Conservation (phyloP, 1,284 basidiomycete genomes). For the Tylopilus sp. region DNA sequence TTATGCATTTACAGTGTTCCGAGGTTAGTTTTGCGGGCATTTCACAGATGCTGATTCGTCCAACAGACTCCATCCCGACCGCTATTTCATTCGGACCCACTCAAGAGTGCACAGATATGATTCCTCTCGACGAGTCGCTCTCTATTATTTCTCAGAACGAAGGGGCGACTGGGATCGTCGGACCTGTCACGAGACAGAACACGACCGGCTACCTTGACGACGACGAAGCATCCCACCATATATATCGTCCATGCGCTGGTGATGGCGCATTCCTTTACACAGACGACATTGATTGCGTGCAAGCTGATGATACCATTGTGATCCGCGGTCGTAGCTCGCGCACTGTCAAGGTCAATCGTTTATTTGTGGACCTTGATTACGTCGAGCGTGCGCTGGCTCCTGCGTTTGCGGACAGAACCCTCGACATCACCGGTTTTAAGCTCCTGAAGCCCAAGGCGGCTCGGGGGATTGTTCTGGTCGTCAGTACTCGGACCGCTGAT, state of each 20-base stretch:
- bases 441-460: conserved; percentile 26
- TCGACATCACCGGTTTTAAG: conserved; percentile 20
- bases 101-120: conserved; percentile 27
- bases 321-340: conserved; percentile 30
- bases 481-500: conserved; percentile 17
- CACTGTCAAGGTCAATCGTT: conserved; percentile 29
- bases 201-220: conserved; percentile 28
- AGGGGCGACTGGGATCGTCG: conserved; percentile 26
- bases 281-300: conserved; percentile 29
- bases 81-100: conserved; percentile 24
- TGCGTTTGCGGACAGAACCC: conserved; percentile 17
- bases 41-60: conserved; percentile 28
- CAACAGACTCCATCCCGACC: conserved; percentile 25
- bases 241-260: conserved; percentile 27
- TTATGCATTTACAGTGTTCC: conserved; percentile 19
- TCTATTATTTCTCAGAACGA: conserved; percentile 17
- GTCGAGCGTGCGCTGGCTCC: conserved; percentile 27
- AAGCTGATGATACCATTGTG: conserved; percentile 25
- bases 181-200: conserved; percentile 24
- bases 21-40: conserved; percentile 33
- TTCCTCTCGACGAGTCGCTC: conserved; percentile 25
- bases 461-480: conserved; percentile 24
- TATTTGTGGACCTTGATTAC: conserved; percentile 29
- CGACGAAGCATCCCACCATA: conserved; percentile 24
- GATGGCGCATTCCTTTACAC: conserved; percentile 28